Percentiles rank a stretch among this genome's conserved stretches.
These are phyloP conservation scores for Atalantia buxifolia DNA, from an alignment of 345 rosid genomes.

Conservation along the genomic window DNA sequence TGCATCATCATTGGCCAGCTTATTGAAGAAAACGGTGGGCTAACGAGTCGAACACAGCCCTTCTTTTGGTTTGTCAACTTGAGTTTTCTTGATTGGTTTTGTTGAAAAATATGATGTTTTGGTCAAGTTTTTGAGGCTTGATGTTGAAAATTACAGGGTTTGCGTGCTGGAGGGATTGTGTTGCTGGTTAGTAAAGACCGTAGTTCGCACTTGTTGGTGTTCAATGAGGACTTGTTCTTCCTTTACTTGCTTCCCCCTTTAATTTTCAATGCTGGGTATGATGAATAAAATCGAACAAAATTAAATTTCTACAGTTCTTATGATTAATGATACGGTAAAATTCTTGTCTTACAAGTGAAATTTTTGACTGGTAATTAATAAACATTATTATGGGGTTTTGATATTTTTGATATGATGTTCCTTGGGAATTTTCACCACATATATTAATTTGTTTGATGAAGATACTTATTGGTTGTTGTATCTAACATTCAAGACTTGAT, in stretches of 20 bases:
- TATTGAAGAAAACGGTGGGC: constrained; percentile 75
- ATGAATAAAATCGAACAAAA: neutral
- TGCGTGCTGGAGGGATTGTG: constrained; percentile 55
- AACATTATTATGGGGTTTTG: neutral
- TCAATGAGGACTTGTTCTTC: constrained; percentile 72
- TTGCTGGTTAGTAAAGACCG: constrained; percentile 38
- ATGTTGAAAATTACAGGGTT: constrained; percentile 38
- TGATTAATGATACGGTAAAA: neutral
- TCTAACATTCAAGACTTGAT: constrained; percentile 14
- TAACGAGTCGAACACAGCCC: constrained; percentile 66
- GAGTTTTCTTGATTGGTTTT: constrained; percentile 7
- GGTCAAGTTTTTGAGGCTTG: neutral
- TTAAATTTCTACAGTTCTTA: neutral
- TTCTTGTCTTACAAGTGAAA: neutral
- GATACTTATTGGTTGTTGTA: neutral
- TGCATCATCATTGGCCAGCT: constrained; percentile 65
- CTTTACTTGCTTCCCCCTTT: constrained; percentile 74
- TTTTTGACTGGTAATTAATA: neutral
- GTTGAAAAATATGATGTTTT: neutral
- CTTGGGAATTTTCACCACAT: neutral
- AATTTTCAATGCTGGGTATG: constrained; percentile 79
- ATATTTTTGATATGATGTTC: neutral
- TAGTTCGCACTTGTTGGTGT: constrained; percentile 34
- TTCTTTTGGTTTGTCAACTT: constrained; percentile 40
- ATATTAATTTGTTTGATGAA: neutral